These are phyloP conservation scores for Thalassiosira profunda DNA, from an alignment of 108 stramenopile genomes.

Conservation along the genomic window DNA sequence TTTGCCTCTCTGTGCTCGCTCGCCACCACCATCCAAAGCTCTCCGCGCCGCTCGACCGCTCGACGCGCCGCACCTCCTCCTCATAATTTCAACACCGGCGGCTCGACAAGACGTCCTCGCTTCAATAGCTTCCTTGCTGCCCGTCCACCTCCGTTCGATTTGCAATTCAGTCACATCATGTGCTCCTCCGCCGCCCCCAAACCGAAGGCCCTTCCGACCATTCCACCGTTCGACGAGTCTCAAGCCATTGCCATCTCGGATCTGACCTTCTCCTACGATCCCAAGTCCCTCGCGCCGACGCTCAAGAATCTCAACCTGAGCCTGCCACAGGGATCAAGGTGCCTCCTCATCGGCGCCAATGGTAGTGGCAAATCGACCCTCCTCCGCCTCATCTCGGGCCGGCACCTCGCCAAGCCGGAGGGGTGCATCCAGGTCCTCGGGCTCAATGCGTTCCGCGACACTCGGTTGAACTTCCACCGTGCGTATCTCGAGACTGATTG, in stretches of 20 bases:
- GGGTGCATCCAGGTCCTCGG: conserved; percentile 85
- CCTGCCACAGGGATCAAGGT: conserved; percentile 76
- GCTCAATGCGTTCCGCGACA: conserved; percentile 94
- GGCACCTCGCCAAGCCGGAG: conserved; percentile 85
- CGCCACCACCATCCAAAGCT: no score
- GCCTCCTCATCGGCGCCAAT: conserved; percentile 92
- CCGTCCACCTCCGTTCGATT: no score
- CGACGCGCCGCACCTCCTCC: no score
- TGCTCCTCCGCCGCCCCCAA: background rate
- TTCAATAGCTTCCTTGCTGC: no score
- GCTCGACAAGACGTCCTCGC: no score
- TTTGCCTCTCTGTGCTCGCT: no score
- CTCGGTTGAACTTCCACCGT: conserved; percentile 91
- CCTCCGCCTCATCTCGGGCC: conserved; percentile 90
- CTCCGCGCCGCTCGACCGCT: no score
- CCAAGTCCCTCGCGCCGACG: conserved; percentile 45
- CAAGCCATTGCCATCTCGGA: conserved; percentile 72
- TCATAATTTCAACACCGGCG: no score
- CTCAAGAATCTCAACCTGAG: conserved; percentile 67
- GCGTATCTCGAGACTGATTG: conserved; percentile 97
- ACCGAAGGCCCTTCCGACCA: conserved; percentile 68
- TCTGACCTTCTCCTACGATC: conserved; percentile 77
- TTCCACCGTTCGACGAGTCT: conserved; percentile 66
- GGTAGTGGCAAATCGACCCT: conserved; percentile 96
- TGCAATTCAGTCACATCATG: no score